Evolutionary conservation across 352 stramenopile species (phyloP).

Genomic region (Halophytophthora batemanensis): DNA sequence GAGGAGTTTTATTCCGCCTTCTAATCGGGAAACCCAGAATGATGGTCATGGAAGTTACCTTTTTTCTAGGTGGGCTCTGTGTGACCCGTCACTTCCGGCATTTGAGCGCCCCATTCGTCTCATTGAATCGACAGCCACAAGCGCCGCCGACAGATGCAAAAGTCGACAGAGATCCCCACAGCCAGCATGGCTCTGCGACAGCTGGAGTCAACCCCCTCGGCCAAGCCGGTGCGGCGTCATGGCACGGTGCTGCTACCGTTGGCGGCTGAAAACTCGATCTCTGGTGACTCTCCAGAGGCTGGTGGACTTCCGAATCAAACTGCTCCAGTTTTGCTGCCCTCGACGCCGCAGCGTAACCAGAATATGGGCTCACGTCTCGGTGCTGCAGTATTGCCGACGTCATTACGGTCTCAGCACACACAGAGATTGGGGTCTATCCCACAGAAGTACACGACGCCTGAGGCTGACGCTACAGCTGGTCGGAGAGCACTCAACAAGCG

Average conservation of each 20-base stretch:
- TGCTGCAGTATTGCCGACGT: too few relatives aligned
- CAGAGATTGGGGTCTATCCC: too few relatives aligned
- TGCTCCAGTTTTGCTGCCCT: too few relatives aligned
- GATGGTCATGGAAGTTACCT: slow-evolving; percentile 9
- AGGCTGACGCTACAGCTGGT: slow-evolving; percentile 5
- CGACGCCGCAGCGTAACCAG: too few relatives aligned
- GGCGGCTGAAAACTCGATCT: too few relatives aligned
- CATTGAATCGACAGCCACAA: too few relatives aligned
- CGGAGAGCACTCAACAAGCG: not conserved
- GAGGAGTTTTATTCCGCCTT: not conserved
- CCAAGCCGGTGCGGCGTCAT: slow-evolving; percentile 7
- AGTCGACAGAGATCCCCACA: slow-evolving; percentile 2
- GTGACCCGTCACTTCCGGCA: slow-evolving; percentile 14
- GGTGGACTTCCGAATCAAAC: too few relatives aligned
- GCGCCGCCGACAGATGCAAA: slow-evolving; percentile 7
- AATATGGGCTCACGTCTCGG: too few relatives aligned
- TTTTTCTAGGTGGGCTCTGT: slow-evolving; percentile 11
- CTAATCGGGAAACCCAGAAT: not conserved
- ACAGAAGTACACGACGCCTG: too few relatives aligned
- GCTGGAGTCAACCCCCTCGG: slow-evolving; percentile 5
- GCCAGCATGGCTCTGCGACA: not conserved
- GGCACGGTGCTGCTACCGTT: slow-evolving; percentile 12
- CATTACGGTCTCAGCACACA: too few relatives aligned
- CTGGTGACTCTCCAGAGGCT: too few relatives aligned
- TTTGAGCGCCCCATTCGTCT: too few relatives aligned